Evolutionary conservation across 345 rosid species (phyloP).

Genomic region (Zanthoxylum bungeanum): DNA sequence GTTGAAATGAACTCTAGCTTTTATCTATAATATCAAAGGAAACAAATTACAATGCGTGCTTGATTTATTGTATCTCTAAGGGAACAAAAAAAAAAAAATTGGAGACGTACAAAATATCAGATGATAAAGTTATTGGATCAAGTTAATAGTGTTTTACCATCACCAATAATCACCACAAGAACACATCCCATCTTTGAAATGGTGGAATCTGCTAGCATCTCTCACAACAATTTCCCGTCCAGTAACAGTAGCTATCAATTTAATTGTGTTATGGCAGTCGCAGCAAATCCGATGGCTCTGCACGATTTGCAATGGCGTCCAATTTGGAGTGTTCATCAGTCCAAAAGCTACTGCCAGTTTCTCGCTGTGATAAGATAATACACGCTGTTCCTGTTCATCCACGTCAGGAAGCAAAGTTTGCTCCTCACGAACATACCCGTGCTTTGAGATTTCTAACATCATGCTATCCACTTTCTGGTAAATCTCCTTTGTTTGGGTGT

Average conservation of each 20-base stretch:
- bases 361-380: constrained; percentile 61
- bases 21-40: too few relatives aligned
- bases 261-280: constrained; percentile 74
- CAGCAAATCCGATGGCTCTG: constrained; percentile 81
- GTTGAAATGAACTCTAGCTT: not conserved
- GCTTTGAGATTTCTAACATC: constrained; percentile 53
- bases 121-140: too few relatives aligned
- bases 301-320: constrained; percentile 64
- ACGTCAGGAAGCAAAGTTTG: constrained; percentile 69
- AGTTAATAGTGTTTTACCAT: constrained; percentile 17
- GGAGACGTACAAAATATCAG: too few relatives aligned
- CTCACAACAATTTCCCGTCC: constrained; percentile 64
- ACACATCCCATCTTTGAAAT: constrained; percentile 70
- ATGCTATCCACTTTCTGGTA: constrained; percentile 61
- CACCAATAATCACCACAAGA: constrained; percentile 96
- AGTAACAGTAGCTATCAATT: constrained; percentile 53
- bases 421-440: constrained; percentile 45
- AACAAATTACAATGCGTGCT: too few relatives aligned
- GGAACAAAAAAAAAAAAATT: too few relatives aligned
- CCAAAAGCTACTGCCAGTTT: constrained; percentile 87
- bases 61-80: too few relatives aligned
- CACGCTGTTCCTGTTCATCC: constrained; percentile 50
- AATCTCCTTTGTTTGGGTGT: constrained; percentile 49
- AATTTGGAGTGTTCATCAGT: constrained; percentile 46
- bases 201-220: constrained; percentile 80